Evolutionary conservation across 129 eudicot genomes (phyloP), one percentile per base, ranked within the genome.

Genomic region (Helichrysum umbraculigerum): DNA sequence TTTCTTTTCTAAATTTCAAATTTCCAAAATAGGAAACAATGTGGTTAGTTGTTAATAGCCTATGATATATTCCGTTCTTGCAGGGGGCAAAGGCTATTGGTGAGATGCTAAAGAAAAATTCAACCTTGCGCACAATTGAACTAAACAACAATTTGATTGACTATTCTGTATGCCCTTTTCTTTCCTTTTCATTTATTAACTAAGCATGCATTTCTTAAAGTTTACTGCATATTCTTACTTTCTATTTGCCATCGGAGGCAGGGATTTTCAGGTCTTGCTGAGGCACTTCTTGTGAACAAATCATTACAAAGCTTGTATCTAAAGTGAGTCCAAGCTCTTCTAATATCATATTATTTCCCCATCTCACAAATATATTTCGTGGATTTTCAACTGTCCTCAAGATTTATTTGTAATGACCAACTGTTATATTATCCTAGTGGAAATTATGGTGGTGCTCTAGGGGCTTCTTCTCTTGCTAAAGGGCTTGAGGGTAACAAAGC

Each of bases 71-170:
- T 32, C 54, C 32, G 10, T 37, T 54, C 19, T 25, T 83, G 77
- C 89, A 94, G 99, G 99, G 99, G 79, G 97, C 99, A 39, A 91
- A 89, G 84, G 93, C 99, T 75, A 86, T 94, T 84, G 97, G 84
- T 75, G 94, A 89, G 83, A 82, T 94, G 93, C 83, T 94, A 86
- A 94, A 94, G 85, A 91, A 85, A 82, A 89, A 94, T 81, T 82
- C 96, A 83, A 87, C 87, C 63, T 68, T 94, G 89, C 90, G 90
- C 34, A 68, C 86, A 70, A 66, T 94, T 81, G 99, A 94, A 83
- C 93, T 94, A 60, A 89, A 91, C 84, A 94, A 91, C 88, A 94
- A 94, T 85, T 76, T 86, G 80, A 94, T 94, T 14, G 99, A 94
- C 88, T 91, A 94, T 82, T 94, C 99, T 87, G 99, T 94, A 89